Evolutionary conservation across 768 basidiomycete genomes (phyloP), one percentile per base, ranked within the genome.

Genomic region (Tubosaeta brunneosetosa): DNA sequence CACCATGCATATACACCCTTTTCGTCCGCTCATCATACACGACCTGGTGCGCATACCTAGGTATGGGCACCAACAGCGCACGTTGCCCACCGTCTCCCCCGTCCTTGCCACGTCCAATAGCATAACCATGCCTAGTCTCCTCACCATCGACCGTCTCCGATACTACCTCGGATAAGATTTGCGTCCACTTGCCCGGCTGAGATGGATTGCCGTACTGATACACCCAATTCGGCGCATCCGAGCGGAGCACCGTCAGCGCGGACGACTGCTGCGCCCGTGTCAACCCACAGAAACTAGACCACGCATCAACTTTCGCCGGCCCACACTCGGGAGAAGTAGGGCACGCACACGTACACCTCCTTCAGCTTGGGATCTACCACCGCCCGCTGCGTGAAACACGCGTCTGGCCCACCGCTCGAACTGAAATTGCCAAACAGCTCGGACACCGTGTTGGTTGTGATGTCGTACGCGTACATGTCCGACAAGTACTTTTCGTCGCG

Each of bases 1-100:
- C 89, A 3, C 90, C 90, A 60, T 91, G 88, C 71, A 91, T 70
- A 61, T 79, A 90, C 3, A 83, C 72, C 33, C 70, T 77, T 56
- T 74, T 79, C 41, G 78, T 76, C 26, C 65, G 69, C 1, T 79
- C 70, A 58, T 88, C 83, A 55, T 89, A 91, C 38, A 85, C 85
- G 12, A 89, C 81, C 65, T 90, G 87, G 61, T 90, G 86, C 3
- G 88, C 89, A 61, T 85, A 91, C 47, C 89, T 74, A 7, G 88
- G 78, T 4, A 72, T 55, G 0, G 89, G 88, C 37, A 73, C 73
- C 10, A 1, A 14, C 7, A 25, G 27, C 16, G 74, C 74, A 37
- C 48, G 6, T 50, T 40, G 42, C 44, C 41, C 52, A 34, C 49
- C 44, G 19, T 16, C 49, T 42, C 44, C 51, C 31, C 25, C 29